Conservation (phyloP, 2,329 filamentous ascomycete species). For the Fusarium brevicatenulatum region DNA sequence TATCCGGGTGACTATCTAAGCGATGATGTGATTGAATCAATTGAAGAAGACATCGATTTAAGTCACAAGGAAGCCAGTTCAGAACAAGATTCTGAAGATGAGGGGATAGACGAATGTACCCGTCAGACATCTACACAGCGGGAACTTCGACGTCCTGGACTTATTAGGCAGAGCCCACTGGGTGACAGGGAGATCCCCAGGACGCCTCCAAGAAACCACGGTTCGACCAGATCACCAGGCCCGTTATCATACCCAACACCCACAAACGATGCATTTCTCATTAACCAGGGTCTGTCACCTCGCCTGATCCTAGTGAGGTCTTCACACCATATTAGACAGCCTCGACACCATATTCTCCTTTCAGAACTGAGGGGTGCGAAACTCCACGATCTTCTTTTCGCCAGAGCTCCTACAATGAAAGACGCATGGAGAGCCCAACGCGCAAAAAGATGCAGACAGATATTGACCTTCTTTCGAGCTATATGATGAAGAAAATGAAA, state of each 20-base stretch:
- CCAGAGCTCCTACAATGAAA: neutral
- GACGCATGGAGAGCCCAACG: slow-evolving; percentile 4
- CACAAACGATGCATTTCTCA: neutral
- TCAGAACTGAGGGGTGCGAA: neutral
- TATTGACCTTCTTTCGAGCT: neutral
- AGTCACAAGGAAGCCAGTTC: neutral
- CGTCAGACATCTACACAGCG: neutral
- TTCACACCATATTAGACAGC: slow-evolving; percentile 14
- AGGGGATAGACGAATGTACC: neutral
- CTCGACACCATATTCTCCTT: slow-evolving; percentile 12
- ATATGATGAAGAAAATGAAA: neutral
- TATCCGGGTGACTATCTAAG: neutral
- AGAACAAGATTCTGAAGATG: neutral
- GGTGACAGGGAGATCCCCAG: neutral
- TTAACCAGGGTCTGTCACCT: slow-evolving; percentile 12
- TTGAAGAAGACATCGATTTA: neutral
- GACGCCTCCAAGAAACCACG: slow-evolving; percentile 6
- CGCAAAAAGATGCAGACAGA: neutral
- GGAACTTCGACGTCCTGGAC: neutral
- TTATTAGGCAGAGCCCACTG: neutral
- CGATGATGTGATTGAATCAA: neutral
- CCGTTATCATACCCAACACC: neutral
- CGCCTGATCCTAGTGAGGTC: slow-evolving; percentile 12
- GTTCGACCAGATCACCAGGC: neutral
- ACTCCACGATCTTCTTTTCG: neutral